These are phyloP conservation scores for Pleoardoris graminearum DNA, from an alignment of 2,329 filamentous ascomycete genomes.

Conservation along the genomic window DNA sequence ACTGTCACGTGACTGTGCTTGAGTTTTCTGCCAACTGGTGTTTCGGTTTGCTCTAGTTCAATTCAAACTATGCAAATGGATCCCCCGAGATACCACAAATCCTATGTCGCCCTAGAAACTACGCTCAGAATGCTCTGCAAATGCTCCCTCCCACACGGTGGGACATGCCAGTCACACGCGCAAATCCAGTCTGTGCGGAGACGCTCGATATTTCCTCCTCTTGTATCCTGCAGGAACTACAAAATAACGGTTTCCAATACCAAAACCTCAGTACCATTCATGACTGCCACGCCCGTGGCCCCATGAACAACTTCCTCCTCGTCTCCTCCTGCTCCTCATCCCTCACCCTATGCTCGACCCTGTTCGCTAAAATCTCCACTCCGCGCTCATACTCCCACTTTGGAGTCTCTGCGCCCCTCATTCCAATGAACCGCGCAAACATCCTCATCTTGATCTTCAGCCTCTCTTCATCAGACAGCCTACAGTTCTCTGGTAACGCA, in stretches of 20 bases:
- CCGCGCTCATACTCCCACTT: constrained; percentile 50
- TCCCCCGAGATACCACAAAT: not conserved
- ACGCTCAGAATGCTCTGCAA: not conserved
- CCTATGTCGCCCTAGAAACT: not conserved
- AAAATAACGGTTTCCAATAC: no score
- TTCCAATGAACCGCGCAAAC: constrained; percentile 74
- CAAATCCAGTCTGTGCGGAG: not conserved
- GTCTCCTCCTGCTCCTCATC: constrained; percentile 20
- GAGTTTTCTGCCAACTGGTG: no score
- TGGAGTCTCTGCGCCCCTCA: constrained; percentile 64
- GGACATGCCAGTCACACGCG: not conserved
- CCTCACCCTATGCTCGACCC: constrained; percentile 28
- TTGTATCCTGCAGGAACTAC: no score
- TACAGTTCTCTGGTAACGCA: constrained; percentile 21
- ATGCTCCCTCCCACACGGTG: not conserved
- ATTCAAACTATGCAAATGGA: no score
- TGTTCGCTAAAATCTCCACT: constrained; percentile 38
- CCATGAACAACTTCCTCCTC: constrained; percentile 18
- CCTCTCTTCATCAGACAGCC: constrained; percentile 44
- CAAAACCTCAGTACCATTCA: not conserved
- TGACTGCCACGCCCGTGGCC: constrained; percentile 10
- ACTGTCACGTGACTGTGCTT: no score
- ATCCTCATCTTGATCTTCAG: constrained; percentile 65
- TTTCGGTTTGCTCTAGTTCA: no score
- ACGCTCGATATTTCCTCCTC: no score